phyloP scores from a whole-genome alignment of 1,284 basidiomycete genomes.

The Rugiboletus extremiorientalis region DNA sequence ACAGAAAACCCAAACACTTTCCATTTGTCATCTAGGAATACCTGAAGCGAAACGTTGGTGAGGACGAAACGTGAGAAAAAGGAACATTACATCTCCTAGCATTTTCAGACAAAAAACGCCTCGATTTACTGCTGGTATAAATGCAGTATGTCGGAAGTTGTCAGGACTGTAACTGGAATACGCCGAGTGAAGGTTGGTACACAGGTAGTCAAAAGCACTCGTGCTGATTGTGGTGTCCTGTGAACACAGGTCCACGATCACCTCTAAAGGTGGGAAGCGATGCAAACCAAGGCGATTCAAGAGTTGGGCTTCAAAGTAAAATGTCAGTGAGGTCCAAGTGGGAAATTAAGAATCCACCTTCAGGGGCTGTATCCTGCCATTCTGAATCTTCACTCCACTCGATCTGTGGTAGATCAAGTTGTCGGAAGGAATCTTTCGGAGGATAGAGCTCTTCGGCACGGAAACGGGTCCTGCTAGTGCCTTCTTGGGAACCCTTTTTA shows the following conservation, averaged over 20 bases:
- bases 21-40: constrained; percentile 71
- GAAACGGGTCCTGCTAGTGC: constrained; percentile 45
- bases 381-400: constrained; percentile 87
- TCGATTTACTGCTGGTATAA: constrained; percentile 74
- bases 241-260: constrained; percentile 68
- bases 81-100: constrained; percentile 55
- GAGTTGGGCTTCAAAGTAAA: constrained; percentile 65
- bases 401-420: constrained; percentile 78
- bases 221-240: constrained; percentile 48
- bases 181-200: constrained; percentile 64
- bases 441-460: constrained; percentile 82
- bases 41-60: constrained; percentile 39
- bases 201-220: constrained; percentile 74
- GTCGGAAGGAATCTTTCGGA: constrained; percentile 72
- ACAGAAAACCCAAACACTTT: constrained; percentile 72
- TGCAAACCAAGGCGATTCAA: constrained; percentile 79
- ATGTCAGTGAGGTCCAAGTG: not conserved
- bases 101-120: constrained; percentile 54
- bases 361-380: constrained; percentile 81
- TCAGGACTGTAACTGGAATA: constrained; percentile 66
- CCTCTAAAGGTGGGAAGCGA: constrained; percentile 68
- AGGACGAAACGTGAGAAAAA: not conserved
- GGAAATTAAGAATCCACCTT: constrained; percentile 55
- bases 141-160: constrained; percentile 59
- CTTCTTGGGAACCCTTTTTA: too few species aligned